Conservation (phyloP, 176 grass and related monocot species). For the Tillandsia fasciculata region DNA sequence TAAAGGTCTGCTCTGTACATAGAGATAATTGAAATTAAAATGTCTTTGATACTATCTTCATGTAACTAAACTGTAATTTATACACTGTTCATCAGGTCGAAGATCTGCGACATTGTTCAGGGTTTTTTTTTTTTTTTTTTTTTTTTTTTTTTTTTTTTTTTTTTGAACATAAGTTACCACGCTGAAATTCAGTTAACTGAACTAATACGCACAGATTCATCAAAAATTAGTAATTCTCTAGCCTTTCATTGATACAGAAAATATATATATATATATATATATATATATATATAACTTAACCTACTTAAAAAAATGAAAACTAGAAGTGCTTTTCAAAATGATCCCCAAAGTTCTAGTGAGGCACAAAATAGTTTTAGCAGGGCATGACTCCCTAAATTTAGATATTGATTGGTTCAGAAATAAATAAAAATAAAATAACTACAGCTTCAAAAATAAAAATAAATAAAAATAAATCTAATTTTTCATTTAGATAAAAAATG, state of each 20-base stretch:
- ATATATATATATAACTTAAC: background rate
- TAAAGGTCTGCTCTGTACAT: too few relatives aligned
- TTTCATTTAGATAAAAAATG: too few relatives aligned
- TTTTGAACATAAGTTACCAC: background rate
- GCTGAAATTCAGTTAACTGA: background rate
- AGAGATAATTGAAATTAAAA: too few relatives aligned
- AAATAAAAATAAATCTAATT: too few relatives aligned
- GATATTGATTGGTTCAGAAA: too few relatives aligned
- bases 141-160: constrained; percentile 8
- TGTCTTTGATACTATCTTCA: too few relatives aligned
- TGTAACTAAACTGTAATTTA: too few relatives aligned
- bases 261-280: background rate
- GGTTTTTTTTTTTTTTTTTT: background rate
- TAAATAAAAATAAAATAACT: too few relatives aligned
- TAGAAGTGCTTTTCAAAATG: background rate
- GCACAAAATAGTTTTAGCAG: background rate
- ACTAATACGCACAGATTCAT: background rate
- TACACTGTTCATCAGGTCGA: too few relatives aligned
- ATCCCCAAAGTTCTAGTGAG: background rate
- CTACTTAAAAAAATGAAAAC: background rate
- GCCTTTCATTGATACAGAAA: background rate
- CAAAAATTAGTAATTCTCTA: background rate
- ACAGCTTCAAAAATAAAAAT: too few relatives aligned
- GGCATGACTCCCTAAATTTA: too few relatives aligned
- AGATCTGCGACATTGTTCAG: too few relatives aligned